Evolutionary conservation across 164 flowering plant species (phyloP), one percentile per base, ranked within the genome.

Genomic region (Cinnamomum chago): DNA sequence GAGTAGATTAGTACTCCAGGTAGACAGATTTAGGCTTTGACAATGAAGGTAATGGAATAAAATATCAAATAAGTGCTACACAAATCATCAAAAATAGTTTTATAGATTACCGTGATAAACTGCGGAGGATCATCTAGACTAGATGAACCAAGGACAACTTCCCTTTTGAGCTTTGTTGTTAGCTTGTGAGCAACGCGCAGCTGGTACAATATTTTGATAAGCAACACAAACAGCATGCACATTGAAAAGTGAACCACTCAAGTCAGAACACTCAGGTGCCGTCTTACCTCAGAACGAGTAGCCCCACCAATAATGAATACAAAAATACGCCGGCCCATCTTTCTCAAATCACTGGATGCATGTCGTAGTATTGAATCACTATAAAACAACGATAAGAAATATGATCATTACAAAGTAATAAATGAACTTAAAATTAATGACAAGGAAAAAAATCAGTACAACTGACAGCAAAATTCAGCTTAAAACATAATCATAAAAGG

Each of bases 281-380:
- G 20, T 20, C 62, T 17, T 85, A 96, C 99, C 97, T 96, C 99
- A 2, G 98, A 96, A 78, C 99, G 89, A 40, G 99, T 94, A 70
- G 98, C 97, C 76, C 99, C 99, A 76, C 99, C 99, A 2, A 96
- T 81, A 12, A 96, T 90, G 78, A 96, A 94, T 58, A 96, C 87
- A 82, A 96, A 96, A 58, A 96, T 87, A 18, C 99, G 93, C 72
- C 82, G 88, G 28, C 98, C 99, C 98, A 94, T 92, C 84, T 85
- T 92, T 85, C 91, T 96, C 65, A 85, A 82, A 77, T 96, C 98
- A 77, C 88, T 91, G 25, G 97, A 87, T 35, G 88, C 87, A 75
- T 85, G 86, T 80, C 87, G 87, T 75, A 96, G 80, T 60, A 91
- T 70, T 3, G 98, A 92, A 80, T 96, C 99, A 85, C 99, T 96